Evolutionary conservation across 257 asterid species (phyloP).

Genomic region (Paulownia fortunei): DNA sequence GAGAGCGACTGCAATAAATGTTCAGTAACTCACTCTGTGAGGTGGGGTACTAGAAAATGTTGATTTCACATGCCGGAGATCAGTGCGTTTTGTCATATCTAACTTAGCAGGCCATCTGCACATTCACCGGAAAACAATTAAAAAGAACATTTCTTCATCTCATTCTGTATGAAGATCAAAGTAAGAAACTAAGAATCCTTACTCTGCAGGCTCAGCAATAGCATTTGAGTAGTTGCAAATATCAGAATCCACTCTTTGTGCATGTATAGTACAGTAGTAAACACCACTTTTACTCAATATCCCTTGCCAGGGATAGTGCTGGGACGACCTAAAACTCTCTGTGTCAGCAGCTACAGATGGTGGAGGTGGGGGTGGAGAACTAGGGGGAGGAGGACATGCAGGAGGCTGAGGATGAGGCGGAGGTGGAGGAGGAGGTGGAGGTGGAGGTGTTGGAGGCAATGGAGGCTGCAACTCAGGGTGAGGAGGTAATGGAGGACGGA

Average conservation of each 20-base stretch:
- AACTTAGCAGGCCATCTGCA: conserved; percentile 94
- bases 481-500: conserved; percentile 58
- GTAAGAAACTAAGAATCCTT: conserved; percentile 36
- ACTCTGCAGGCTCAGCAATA: conserved; percentile 85
- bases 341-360: conserved; percentile 51
- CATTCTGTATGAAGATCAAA: conserved; percentile 30
- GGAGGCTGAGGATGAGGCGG: conserved; percentile 70
- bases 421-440: conserved; percentile 63
- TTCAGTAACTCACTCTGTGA: conserved; percentile 68
- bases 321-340: conserved; percentile 40
- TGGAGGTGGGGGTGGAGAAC: conserved; percentile 69
- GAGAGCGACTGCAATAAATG: neutral
- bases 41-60: conserved; percentile 75
- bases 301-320: conserved; percentile 77
- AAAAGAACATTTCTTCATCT: conserved; percentile 1
- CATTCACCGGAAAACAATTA: conserved; percentile 36
- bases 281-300: conserved; percentile 89
- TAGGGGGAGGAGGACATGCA: conserved; percentile 67
- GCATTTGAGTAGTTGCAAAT: conserved; percentile 74
- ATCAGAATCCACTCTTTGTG: conserved; percentile 86
- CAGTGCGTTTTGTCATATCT: conserved; percentile 94
- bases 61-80: conserved; percentile 79
- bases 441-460: conserved; percentile 62
- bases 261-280: conserved; percentile 72
- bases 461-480: conserved; percentile 50